Conservation (phyloP, 108 stramenopile species). For the Skeletonema costatum region DNA sequence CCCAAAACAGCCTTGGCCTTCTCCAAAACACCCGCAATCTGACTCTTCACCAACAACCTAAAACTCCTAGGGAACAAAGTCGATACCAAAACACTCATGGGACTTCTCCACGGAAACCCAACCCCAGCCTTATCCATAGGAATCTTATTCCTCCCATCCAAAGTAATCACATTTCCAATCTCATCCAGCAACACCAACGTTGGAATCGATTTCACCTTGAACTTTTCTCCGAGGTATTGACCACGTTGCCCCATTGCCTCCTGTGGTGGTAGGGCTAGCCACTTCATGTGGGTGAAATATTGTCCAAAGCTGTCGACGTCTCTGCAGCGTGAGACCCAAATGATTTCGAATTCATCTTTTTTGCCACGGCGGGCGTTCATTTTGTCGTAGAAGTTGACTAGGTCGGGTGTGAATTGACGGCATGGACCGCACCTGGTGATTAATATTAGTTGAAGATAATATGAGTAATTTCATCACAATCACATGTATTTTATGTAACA, state of each 20-base stretch:
- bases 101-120: conserved; percentile 90
- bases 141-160: conserved; percentile 79
- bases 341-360: conserved; percentile 86
- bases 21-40: conserved; percentile 49
- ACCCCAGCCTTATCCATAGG: conserved; percentile 86
- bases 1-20: conserved; percentile 25
- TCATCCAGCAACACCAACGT: conserved; percentile 88
- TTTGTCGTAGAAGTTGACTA: conserved; percentile 84
- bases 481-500: neutral
- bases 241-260: conserved; percentile 85
- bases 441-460: neutral
- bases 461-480: neutral
- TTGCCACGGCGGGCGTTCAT: conserved; percentile 80
- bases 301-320: conserved; percentile 83
- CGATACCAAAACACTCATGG: conserved; percentile 62
- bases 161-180: conserved; percentile 82
- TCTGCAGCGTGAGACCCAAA: conserved; percentile 87
- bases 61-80: conserved; percentile 74
- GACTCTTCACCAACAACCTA: conserved; percentile 71
- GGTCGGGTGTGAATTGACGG: conserved; percentile 89
- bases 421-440: conserved; percentile 79
- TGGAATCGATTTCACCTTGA: conserved; percentile 85
- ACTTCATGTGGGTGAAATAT: conserved; percentile 91
- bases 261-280: conserved; percentile 84
- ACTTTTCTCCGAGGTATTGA: conserved; percentile 68